phyloP scores from a whole-genome alignment of 2,329 filamentous ascomycete genomes.

The Trichoderma guizhouense region DNA sequence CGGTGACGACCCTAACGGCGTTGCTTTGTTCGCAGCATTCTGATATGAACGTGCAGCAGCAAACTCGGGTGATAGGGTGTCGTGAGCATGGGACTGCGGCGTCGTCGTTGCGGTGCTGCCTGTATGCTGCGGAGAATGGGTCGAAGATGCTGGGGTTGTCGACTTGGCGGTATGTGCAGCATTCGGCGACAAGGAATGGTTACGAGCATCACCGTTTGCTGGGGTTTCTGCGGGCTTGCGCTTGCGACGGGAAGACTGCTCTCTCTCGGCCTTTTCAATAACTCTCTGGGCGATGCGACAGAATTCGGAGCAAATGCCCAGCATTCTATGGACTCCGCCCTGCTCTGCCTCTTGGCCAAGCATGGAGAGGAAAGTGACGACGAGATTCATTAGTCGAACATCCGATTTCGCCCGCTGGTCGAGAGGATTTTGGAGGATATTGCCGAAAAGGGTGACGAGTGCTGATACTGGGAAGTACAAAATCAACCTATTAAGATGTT shows the following conservation, averaged over 20 bases:
- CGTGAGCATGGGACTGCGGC: constrained; percentile 18
- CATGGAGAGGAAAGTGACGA: constrained; percentile 87
- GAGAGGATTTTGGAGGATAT: constrained; percentile 91
- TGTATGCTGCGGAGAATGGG: not conserved
- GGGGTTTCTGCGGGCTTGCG: constrained; percentile 65
- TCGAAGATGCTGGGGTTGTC: not conserved
- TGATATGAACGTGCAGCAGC: constrained; percentile 27
- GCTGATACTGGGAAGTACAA: constrained; percentile 96
- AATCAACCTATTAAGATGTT: constrained; percentile 61
- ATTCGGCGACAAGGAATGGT: constrained; percentile 19
- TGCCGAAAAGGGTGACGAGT: constrained; percentile 90
- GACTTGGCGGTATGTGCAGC: constrained; percentile 3
- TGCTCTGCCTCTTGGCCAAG: constrained; percentile 87
- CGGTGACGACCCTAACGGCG: constrained; percentile 37
- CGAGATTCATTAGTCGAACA: constrained; percentile 84
- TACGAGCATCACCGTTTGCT: constrained; percentile 18
- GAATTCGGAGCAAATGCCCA: constrained; percentile 92
- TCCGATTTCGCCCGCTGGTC: constrained; percentile 86
- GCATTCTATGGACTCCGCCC: constrained; percentile 88
- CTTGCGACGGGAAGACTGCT: constrained; percentile 76
- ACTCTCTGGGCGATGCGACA: constrained; percentile 89
- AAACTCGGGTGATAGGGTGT: constrained; percentile 30
- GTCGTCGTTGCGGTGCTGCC: not conserved
- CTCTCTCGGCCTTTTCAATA: constrained; percentile 86
- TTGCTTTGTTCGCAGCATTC: constrained; percentile 24